These are phyloP conservation scores for Penicillium aurantiogriseum DNA, from an alignment of 2,329 filamentous ascomycete genomes.

Conservation along the genomic window DNA sequence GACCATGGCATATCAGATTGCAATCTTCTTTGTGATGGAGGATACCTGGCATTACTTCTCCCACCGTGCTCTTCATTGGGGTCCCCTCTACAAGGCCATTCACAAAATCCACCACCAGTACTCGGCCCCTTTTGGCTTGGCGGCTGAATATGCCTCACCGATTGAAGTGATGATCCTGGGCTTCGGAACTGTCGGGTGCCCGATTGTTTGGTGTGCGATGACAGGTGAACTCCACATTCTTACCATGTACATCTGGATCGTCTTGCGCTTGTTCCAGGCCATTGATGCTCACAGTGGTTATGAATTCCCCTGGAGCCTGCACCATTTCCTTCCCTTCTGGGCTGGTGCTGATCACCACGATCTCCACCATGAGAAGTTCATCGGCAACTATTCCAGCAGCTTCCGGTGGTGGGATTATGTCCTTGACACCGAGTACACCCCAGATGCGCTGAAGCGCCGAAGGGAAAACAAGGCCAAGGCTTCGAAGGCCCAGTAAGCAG, in stretches of 20 bases:
- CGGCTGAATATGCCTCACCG: conserved; percentile 95
- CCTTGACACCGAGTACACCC: conserved; percentile 88
- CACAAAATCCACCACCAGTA: conserved; percentile 99
- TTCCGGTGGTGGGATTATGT: conserved; percentile 99
- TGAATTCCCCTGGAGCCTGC: conserved; percentile 96
- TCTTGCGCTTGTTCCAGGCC: conserved; percentile 89
- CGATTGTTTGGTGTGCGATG: conserved; percentile 77
- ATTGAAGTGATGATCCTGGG: conserved; percentile 96
- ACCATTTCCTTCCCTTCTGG: conserved; percentile 97
- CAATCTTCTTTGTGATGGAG: conserved; percentile 91
- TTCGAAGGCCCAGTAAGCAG: conserved; percentile 28
- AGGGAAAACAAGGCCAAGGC: conserved; percentile 56
- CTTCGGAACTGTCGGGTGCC: conserved; percentile 76
- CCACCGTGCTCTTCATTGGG: conserved; percentile 90
- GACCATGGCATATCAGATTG: conserved; percentile 89
- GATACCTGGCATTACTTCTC: conserved; percentile 99
- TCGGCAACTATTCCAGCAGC: conserved; percentile 95
- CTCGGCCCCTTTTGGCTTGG: conserved; percentile 92
- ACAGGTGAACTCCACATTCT: conserved; percentile 88
- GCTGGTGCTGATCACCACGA: conserved; percentile 96
- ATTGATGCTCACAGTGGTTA: conserved; percentile 98
- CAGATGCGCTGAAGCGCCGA: conserved; percentile 80
- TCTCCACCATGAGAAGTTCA: conserved; percentile 95
- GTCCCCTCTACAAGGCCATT: conserved; percentile 89
- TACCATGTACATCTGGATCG: conserved; percentile 98